Conservation (phyloP, 257 asterid species). For the Solanum raphanifolium region DNA sequence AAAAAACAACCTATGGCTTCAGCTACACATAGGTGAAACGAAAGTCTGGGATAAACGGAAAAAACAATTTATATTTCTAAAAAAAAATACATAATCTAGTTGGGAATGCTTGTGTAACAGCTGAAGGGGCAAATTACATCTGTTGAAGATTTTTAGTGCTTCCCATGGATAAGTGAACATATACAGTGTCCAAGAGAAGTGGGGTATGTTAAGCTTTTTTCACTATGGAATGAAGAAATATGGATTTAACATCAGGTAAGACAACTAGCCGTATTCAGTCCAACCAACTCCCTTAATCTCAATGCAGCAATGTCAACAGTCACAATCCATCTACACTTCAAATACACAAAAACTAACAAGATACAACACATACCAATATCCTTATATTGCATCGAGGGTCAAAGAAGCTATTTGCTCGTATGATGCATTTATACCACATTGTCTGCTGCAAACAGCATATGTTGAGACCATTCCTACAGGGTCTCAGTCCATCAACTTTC, state of each 20-base stretch:
- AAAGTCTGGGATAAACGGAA: neutral
- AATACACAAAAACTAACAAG: neutral
- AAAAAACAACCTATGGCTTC: neutral
- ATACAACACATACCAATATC: neutral
- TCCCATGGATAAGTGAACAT: neutral
- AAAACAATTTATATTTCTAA: neutral
- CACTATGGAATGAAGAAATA: neutral
- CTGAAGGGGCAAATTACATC: neutral
- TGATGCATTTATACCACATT: neutral
- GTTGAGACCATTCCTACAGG: neutral
- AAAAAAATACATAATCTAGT: neutral
- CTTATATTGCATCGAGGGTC: neutral
- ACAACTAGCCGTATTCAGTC: neutral
- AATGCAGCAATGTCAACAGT: neutral
- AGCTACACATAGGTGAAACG: neutral
- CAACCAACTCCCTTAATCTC: neutral
- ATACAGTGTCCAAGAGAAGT: neutral
- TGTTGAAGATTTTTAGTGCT: neutral
- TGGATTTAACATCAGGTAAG: neutral
- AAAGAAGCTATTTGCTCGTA: neutral
- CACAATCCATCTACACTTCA: neutral
- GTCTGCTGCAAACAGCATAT: neutral
- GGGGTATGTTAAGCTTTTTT: neutral
- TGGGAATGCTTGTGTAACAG: neutral
- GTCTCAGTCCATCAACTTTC: neutral